These are phyloP conservation scores for Wickerhamomyces kurtzmanii DNA, from an alignment of 805 yeast genomes.

Conservation along the genomic window DNA sequence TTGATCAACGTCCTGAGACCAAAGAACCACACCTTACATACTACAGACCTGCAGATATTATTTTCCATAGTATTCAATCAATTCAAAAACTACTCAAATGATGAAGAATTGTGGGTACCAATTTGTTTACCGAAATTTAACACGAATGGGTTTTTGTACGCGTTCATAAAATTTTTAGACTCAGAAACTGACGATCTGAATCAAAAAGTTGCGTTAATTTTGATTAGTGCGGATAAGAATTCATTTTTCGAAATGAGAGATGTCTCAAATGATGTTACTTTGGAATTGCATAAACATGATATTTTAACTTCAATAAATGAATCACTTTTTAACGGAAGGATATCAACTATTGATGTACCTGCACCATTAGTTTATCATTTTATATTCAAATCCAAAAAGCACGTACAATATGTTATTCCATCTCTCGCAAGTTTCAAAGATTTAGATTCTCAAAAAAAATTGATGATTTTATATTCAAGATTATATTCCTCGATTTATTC, in stretches of 20 bases:
- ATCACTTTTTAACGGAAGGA: constrained; percentile 19
- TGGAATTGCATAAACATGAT: constrained; percentile 24
- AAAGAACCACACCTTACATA: constrained; percentile 63
- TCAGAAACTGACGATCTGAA: constrained; percentile 8
- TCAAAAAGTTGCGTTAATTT: constrained; percentile 28
- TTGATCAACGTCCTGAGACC: constrained; percentile 71
- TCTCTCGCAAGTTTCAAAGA: constrained; percentile 7
- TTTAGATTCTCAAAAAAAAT: too few species aligned
- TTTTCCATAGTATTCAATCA: constrained; percentile 56
- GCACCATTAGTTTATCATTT: constrained; percentile 66
- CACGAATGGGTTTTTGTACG: constrained; percentile 76
- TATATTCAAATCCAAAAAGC: constrained; percentile 60
- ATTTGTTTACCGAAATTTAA: constrained; percentile 88
- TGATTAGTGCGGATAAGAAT: constrained; percentile 54
- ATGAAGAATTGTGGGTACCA: constrained; percentile 88
- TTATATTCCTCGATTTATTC: constrained; percentile 1
- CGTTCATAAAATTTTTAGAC: constrained; percentile 58
- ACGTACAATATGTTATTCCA: constrained; percentile 52
- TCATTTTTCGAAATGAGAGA: constrained; percentile 69
- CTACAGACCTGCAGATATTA: constrained; percentile 70
- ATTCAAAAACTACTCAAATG: constrained; percentile 19
- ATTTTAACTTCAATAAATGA: constrained; percentile 27
- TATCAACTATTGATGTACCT: constrained; percentile 40
- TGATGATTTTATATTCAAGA: too few species aligned
- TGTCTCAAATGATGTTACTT: constrained; percentile 42